phyloP scores from a whole-genome alignment of 176 grass and related monocot genomes.

The Oryza coarctata region DNA sequence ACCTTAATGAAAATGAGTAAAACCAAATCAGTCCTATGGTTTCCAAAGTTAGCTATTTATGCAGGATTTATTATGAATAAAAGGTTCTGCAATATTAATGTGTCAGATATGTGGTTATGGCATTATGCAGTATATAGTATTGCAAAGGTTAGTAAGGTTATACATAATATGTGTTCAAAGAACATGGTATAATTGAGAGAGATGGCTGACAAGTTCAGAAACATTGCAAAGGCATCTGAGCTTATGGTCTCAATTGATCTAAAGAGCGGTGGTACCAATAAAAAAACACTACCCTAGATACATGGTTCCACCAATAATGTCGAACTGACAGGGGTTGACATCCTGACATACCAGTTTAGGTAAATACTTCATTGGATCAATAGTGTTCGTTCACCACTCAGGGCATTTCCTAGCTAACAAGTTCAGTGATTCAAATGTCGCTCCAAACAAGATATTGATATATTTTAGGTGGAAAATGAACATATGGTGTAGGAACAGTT shows the following conservation, averaged over 20 bases:
- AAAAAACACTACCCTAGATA: background rate
- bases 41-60: background rate
- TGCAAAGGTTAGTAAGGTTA: background rate
- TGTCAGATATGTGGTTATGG: background rate
- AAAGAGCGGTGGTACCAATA: background rate
- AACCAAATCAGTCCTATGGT: background rate
- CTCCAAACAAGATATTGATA: background rate
- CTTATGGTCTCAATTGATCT: background rate
- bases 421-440: background rate
- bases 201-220: background rate
- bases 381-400: no score
- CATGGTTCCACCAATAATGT: background rate
- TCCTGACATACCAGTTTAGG: background rate
- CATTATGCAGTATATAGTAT: background rate
- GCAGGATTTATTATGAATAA: background rate
- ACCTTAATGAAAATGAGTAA: constrained; percentile 46
- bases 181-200: background rate
- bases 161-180: background rate
- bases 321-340: background rate
- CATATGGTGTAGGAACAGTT: background rate
- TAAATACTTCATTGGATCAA: background rate
- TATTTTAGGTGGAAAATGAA: background rate
- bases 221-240: background rate
- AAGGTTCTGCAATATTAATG: background rate
- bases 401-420: background rate